phyloP scores from a whole-genome alignment of 768 basidiomycete genomes.

The Saitozyma podzolica region DNA sequence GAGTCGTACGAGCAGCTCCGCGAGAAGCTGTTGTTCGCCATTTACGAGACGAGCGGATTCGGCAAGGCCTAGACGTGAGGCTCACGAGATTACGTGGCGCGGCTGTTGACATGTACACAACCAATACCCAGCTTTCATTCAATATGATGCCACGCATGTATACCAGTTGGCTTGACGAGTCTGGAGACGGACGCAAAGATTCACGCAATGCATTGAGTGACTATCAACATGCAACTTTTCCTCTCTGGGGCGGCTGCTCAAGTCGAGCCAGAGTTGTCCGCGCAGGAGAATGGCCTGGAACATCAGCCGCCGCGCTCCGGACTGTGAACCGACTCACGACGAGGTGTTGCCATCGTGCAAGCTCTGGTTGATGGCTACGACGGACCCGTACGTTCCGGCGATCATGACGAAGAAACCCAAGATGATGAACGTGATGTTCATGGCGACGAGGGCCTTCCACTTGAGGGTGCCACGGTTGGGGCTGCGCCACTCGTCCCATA shows the following conservation, averaged over 20 bases:
- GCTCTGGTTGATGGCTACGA: constrained; percentile 13
- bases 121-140: too few relatives aligned
- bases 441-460: constrained; percentile 17
- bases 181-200: background rate
- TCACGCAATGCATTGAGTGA: background rate
- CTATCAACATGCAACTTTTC: background rate
- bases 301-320: background rate
- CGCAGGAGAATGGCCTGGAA: constrained; percentile 31
- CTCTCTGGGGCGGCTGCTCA: too few relatives aligned
- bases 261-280: constrained; percentile 22
- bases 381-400: constrained; percentile 29
- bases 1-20: constrained; percentile 95
- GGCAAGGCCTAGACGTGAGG: constrained; percentile 65
- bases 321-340: constrained; percentile 11
- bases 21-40: constrained; percentile 82
- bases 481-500: constrained; percentile 30
- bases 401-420: constrained; percentile 30
- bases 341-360: constrained; percentile 15
- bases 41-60: constrained; percentile 95
- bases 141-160: too few relatives aligned
- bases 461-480: constrained; percentile 5
- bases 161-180: too few relatives aligned
- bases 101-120: too few relatives aligned
- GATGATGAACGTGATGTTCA: constrained; percentile 16
- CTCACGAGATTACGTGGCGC: too few relatives aligned